Percentiles rank a stretch among this genome's conserved stretches.
Conservation (phyloP, 1,284 basidiomycete species). For the Heliocybe sulcata region DNA sequence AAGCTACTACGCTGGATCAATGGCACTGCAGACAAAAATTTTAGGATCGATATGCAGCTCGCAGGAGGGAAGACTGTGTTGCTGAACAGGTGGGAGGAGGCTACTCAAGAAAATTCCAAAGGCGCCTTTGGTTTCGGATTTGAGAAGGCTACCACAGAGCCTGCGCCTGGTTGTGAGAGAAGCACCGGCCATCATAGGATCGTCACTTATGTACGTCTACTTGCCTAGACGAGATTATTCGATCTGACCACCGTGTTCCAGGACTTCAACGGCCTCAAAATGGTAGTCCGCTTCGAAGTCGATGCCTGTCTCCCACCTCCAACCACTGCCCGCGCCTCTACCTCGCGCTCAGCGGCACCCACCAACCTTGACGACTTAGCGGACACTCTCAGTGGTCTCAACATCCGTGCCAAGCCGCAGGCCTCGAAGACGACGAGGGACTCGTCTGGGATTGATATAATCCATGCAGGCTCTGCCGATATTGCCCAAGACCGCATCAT, state of each 20-base stretch:
- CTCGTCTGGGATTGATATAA: constrained; percentile 8
- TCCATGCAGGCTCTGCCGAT: constrained; percentile 12
- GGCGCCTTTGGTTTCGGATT: constrained; percentile 19
- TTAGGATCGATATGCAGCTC: constrained; percentile 50
- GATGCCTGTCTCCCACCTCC: constrained; percentile 32
- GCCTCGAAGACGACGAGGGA: not conserved
- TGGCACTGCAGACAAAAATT: constrained; percentile 29
- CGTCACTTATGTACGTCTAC: constrained; percentile 26
- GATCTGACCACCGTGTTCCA: constrained; percentile 11
- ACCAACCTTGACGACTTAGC: constrained; percentile 9
- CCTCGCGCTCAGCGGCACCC: not conserved
- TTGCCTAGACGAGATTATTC: not conserved
- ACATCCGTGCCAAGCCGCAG: not conserved
- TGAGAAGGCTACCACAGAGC: constrained; percentile 32
- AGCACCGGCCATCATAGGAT: constrained; percentile 28
- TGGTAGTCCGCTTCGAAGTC: constrained; percentile 44
- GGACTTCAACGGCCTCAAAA: constrained; percentile 38
- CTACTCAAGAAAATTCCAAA: constrained; percentile 18
- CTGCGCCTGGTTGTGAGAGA: constrained; percentile 20
- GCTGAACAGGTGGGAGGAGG: constrained; percentile 41
- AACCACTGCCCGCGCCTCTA: not conserved
- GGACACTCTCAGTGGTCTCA: constrained; percentile 4
- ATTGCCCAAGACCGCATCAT: constrained; percentile 29
- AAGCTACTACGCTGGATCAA: constrained; percentile 48
- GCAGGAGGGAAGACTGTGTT: constrained; percentile 44